Base-by-base conservation (phyloP, 495 filamentous ascomycete genomes). In the Cercophora newfieldiana region DNA sequence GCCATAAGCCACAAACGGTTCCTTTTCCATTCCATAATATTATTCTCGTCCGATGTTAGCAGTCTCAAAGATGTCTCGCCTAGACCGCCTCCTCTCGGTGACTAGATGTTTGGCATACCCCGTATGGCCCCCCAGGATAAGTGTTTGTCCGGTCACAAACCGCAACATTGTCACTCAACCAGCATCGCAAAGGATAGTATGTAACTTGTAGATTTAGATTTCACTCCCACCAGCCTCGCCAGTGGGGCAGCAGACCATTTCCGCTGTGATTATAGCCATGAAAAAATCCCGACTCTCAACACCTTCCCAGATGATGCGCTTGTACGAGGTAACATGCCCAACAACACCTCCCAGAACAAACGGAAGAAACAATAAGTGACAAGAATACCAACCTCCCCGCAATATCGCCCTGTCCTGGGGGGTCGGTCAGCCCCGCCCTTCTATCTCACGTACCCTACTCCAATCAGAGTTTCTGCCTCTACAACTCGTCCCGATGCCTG, bases 251-350 rank as follows among this genome's bases (percentile, higher is more conserved):
- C 37, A 44, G 37, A 7, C 50, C 22, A n/a, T 24, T 7, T n/a
- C 1, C 21, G n/a, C 50, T 7, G 19, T 53, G 24, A 22, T 19
- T 53, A 53, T 53, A 53, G 10, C 50, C 50, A 53, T 53, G 50
- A 53, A 26, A 53, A 53, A 53, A 26, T 6, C 37, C 37, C 16
- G n/a, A 53, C 50, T 26, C 19, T 53, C 19, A 53, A 53, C 50
- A 53, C 50, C 50, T 21, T 21, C 29, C 58, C 59, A 62, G 44
- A 55, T 54, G 61, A 61, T 61, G 59, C 61, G 50, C 51, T 63
- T 63, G 61, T 56, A 63, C 61, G 55, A 53, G 25, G 37, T 53
- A 28, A 10, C 18, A 22, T 62, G 47, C 29, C 16, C 57, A n/a
- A 31, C n/a, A 33, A 24, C 19, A 31, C 57, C n/a, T 24, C 30